Conservation (phyloP, 2,329 filamentous ascomycete genomes). For the Helminthosporium solani region DNA sequence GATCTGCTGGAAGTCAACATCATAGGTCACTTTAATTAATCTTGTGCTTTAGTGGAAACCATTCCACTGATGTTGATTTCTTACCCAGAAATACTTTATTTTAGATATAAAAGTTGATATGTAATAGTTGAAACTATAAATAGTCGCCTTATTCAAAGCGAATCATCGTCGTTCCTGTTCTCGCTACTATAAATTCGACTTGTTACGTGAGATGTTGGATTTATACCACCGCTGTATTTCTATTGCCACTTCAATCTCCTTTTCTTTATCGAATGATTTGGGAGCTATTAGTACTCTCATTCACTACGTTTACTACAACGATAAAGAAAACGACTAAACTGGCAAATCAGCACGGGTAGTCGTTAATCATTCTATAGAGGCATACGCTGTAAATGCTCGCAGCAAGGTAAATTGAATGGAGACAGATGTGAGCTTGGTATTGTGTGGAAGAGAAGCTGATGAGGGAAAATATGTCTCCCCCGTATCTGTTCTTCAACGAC, state of each 20-base stretch:
- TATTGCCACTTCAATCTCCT: slow-evolving; percentile 1
- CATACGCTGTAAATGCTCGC: slow-evolving; percentile 34
- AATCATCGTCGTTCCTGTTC: slow-evolving; percentile 2
- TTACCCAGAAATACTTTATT: too few relatives aligned
- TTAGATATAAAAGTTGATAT: too few relatives aligned
- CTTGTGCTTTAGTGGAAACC: too few relatives aligned
- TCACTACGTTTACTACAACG: slow-evolving; percentile 11
- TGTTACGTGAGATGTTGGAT: slow-evolving; percentile 4
- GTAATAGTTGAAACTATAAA: too few relatives aligned
- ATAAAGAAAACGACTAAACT: slow-evolving; percentile 13
- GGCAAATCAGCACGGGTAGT: slow-evolving; percentile 10
- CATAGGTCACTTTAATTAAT: too few relatives aligned
- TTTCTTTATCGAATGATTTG: slow-evolving; percentile 9
- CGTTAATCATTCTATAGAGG: slow-evolving; percentile 22
- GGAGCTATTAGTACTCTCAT: slow-evolving; percentile 14
- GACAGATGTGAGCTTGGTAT: slow-evolving; percentile 37
- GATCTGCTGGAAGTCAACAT: too few relatives aligned
- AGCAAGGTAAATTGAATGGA: slow-evolving; percentile 35
- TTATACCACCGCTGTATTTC: slow-evolving; percentile 1
- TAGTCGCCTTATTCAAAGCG: not conserved
- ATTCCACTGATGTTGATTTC: too few relatives aligned
- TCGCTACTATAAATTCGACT: slow-evolving; percentile 3
- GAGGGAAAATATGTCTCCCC: too few relatives aligned
- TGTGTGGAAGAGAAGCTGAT: slow-evolving; percentile 29
- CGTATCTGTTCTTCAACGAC: too few relatives aligned